phyloP scores from a whole-genome alignment of 164 flowering plant species.

The Berberis thunbergii region DNA sequence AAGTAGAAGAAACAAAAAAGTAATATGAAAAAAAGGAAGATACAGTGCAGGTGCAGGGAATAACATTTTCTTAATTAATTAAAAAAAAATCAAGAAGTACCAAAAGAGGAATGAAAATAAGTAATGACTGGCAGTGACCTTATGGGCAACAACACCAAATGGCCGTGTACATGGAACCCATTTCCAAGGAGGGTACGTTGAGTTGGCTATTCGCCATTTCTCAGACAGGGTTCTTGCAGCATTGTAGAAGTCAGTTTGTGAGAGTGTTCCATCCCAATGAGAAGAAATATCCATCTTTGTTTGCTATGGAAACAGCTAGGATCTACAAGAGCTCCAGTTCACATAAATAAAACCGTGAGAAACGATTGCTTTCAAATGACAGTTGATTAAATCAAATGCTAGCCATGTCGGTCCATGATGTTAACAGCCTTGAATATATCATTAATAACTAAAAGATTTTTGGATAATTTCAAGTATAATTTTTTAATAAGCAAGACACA shows the following conservation, averaged over 20 bases:
- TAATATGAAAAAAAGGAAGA: too few species aligned
- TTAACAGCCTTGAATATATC: too few species aligned
- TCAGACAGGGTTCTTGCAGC: constrained; percentile 37
- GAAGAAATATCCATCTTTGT: constrained; percentile 18
- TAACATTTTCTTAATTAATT: too few species aligned
- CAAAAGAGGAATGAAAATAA: background rate
- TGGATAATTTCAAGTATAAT: too few species aligned
- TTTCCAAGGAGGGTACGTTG: constrained; percentile 40
- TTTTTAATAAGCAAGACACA: too few species aligned
- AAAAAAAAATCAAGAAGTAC: background rate
- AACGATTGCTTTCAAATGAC: too few species aligned
- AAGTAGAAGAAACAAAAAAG: background rate
- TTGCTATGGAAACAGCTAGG: background rate
- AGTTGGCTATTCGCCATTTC: constrained; percentile 35
- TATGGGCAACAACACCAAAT: constrained; percentile 19
- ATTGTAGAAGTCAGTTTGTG: constrained; percentile 27
- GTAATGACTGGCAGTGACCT: constrained; percentile 6
- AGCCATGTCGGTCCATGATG: too few species aligned
- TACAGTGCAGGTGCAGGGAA: too few species aligned
- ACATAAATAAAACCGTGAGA: too few species aligned
- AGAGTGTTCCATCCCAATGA: constrained; percentile 49
- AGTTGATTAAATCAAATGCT: too few species aligned
- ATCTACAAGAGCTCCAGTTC: background rate
- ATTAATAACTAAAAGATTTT: too few species aligned
- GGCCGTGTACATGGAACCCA: constrained; percentile 37